A percentile compares a stretch with the other conserved stretches of the same genome.
These are phyloP conservation scores for Phlebiopsis gigantea DNA, from an alignment of 768 basidiomycete species.

Conservation along the genomic window DNA sequence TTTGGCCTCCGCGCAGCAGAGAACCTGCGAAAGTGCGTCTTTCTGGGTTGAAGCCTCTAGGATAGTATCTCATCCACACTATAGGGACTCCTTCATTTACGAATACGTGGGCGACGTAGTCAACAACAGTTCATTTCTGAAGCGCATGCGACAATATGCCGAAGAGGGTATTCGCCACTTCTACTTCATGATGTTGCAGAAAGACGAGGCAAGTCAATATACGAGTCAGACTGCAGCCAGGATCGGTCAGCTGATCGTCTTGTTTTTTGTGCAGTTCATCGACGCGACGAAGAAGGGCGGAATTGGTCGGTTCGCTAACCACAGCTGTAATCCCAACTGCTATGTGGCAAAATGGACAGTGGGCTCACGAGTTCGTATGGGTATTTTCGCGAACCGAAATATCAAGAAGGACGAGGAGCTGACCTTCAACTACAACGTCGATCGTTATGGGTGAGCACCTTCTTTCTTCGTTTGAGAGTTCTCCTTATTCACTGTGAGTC, in stretches of 20 bases:
- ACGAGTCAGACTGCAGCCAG: background rate
- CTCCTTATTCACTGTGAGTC: background rate
- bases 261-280: conserved; percentile 73
- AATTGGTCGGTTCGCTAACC: conserved; percentile 96
- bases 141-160: conserved; percentile 91
- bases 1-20: conserved; percentile 81
- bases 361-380: conserved; percentile 87
- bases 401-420: conserved; percentile 82
- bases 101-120: conserved; percentile 99
- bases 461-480: background rate
- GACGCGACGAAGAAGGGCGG: conserved; percentile 97
- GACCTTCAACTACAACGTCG: conserved; percentile 99
- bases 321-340: conserved; percentile 96
- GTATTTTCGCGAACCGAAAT: conserved; percentile 87
- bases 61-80: background rate
- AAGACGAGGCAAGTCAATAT: conserved; percentile 70
- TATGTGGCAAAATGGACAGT: conserved; percentile 99
- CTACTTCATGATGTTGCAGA: conserved; percentile 99
- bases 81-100: conserved; percentile 88
- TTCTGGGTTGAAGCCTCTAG: background rate
- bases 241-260: background rate
- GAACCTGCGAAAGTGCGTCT: conserved; percentile 58
- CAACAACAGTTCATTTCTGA: conserved; percentile 78
- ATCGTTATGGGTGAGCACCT: conserved; percentile 85
- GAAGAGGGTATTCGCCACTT: conserved; percentile 93